Conservation (phyloP, 768 basidiomycete genomes). For the Kockovaella imperatae region DNA sequence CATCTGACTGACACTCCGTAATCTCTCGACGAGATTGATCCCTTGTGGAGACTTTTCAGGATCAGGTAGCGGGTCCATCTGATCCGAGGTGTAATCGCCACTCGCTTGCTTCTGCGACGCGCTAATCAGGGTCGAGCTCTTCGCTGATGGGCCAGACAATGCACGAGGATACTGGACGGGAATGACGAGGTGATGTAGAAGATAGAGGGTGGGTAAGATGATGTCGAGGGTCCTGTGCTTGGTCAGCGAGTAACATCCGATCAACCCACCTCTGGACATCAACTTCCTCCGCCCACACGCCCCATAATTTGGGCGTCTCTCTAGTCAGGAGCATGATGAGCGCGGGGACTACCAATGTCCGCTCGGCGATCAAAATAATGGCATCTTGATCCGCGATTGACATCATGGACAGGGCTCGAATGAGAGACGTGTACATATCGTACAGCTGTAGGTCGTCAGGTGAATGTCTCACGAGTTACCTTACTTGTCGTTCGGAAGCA, state of each 20-base stretch:
- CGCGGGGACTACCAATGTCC: slow-evolving; percentile 24
- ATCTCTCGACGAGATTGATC: slow-evolving; percentile 17
- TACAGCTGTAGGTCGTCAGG: slow-evolving; percentile 8
- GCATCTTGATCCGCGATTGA: slow-evolving; percentile 32
- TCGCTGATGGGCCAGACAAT: background rate
- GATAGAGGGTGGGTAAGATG: slow-evolving; percentile 7
- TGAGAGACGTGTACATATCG: slow-evolving; percentile 13
- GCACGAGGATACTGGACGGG: slow-evolving; percentile 1
- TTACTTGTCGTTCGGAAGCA: too few relatives aligned
- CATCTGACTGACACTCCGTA: slow-evolving; percentile 7
- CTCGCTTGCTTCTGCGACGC: background rate
- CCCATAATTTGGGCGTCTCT: slow-evolving; percentile 30
- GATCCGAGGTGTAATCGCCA: background rate
- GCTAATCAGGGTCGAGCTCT: background rate
- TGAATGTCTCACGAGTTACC: background rate
- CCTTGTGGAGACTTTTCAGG: slow-evolving; percentile 8
- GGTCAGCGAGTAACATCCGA: background rate
- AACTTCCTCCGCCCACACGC: slow-evolving; percentile 10
- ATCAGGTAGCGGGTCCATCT: slow-evolving; percentile 2
- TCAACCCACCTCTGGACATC: slow-evolving; percentile 16
- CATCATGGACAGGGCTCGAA: slow-evolving; percentile 21
- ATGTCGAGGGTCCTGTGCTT: slow-evolving; percentile 6
- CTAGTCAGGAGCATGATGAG: slow-evolving; percentile 27
- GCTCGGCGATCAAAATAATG: slow-evolving; percentile 25
- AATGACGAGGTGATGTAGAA: slow-evolving; percentile 15